A percentile compares a stretch with the other conserved stretches of the same genome.
These are phyloP conservation scores for Elsinoe arachidis DNA, from an alignment of 2,329 filamentous ascomycete genomes.

Conservation along the genomic window DNA sequence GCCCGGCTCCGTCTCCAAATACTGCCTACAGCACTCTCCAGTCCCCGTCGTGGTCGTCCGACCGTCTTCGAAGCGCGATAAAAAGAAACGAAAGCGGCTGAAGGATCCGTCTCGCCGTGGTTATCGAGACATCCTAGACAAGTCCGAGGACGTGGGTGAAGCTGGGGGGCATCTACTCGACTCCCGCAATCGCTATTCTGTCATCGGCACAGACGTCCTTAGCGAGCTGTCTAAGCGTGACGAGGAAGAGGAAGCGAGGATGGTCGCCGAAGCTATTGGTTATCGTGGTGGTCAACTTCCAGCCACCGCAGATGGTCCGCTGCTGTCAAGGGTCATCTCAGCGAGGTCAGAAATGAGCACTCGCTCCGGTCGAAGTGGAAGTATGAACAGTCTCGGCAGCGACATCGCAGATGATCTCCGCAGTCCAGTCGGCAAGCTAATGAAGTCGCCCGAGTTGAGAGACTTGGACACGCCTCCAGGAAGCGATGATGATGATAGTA, in stretches of 20 bases:
- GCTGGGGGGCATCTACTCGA: slow-evolving; percentile 46
- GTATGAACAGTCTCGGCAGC: slow-evolving; percentile 37
- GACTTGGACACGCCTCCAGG: slow-evolving; percentile 23
- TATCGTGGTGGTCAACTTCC: slow-evolving; percentile 21
- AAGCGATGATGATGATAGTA: slow-evolving; percentile 21
- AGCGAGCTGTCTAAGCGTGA: slow-evolving; percentile 22
- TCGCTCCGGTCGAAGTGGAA: slow-evolving; percentile 36
- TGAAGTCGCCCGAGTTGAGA: slow-evolving; percentile 27
- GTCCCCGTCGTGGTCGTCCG: slow-evolving; percentile 89
- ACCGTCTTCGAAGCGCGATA: slow-evolving; percentile 75
- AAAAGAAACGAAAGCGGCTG: slow-evolving; percentile 79
- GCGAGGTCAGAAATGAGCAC: slow-evolving; percentile 19
- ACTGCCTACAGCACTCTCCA: slow-evolving; percentile 86
- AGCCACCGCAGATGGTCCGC: slow-evolving; percentile 18
- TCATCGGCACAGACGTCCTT: slow-evolving; percentile 25
- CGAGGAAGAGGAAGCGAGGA: slow-evolving; percentile 29
- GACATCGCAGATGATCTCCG: slow-evolving; percentile 17
- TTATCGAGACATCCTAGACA: slow-evolving; percentile 68
- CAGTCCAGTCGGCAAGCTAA: slow-evolving; percentile 17
- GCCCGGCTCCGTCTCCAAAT: slow-evolving; percentile 85
- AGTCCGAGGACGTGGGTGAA: slow-evolving; percentile 38
- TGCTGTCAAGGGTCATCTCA: slow-evolving; percentile 23
- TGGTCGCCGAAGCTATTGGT: slow-evolving; percentile 33
- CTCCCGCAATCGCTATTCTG: slow-evolving; percentile 38
- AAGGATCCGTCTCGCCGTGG: slow-evolving; percentile 67